Evolutionary conservation across 2,329 filamentous ascomycete species (phyloP).

Genomic region (Fusarium sacchari): DNA sequence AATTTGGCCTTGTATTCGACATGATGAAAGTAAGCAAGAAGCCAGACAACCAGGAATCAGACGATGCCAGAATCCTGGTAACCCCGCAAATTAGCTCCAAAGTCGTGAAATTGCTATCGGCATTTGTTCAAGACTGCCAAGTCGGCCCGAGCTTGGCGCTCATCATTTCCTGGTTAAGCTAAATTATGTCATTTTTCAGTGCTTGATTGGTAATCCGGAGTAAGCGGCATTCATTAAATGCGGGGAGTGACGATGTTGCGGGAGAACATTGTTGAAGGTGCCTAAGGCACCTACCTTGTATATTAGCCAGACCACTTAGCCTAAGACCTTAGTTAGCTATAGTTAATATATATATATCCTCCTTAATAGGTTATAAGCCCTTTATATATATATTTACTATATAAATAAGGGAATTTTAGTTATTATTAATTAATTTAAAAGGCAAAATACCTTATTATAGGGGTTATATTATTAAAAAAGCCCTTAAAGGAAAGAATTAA

Average conservation of each 20-base stretch:
- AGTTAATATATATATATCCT: no score
- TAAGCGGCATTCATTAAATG: not conserved
- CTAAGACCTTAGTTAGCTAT: no score
- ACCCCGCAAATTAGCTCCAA: not conserved
- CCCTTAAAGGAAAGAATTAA: no score
- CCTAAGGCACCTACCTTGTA: no score
- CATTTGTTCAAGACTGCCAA: not conserved
- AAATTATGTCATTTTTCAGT: not conserved
- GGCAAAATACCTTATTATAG: no score
- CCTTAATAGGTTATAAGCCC: no score
- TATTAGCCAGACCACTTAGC: no score
- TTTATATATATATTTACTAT: no score
- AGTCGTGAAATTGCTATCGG: not conserved
- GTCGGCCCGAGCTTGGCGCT: not conserved
- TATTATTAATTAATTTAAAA: no score
- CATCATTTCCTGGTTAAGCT: not conserved
- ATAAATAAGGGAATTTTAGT: no score
- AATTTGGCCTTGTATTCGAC: fast-evolving
- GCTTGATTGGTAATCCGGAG: not conserved
- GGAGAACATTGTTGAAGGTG: no score
- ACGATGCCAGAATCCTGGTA: not conserved
- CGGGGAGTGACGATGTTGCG: not conserved
- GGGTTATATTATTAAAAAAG: no score
- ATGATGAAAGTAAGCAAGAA: not conserved
- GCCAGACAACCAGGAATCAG: not conserved